Percentiles rank a stretch among this genome's conserved stretches.
Evolutionary conservation across 768 basidiomycete species (phyloP).

Genomic region (Cystobasidium tubakii): DNA sequence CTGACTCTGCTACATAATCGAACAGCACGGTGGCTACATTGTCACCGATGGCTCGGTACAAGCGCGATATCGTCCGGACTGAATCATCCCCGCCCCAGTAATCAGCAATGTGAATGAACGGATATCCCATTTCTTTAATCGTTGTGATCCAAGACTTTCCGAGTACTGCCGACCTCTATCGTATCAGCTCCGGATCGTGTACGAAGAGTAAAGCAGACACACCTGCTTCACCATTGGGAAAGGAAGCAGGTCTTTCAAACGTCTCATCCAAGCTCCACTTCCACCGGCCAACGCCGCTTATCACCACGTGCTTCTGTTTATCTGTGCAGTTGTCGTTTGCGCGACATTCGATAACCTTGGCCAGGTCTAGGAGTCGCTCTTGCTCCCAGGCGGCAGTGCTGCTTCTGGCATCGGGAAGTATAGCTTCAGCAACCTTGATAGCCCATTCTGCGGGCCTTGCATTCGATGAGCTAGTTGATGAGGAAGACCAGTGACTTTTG

Average conservation of each 20-base stretch:
- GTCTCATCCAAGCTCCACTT: background rate
- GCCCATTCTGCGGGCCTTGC: background rate
- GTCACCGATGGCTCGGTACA: background rate
- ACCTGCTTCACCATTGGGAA: conserved; percentile 3
- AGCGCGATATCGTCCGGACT: background rate
- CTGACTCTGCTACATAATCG: background rate
- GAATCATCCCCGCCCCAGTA: background rate
- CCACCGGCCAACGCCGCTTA: background rate
- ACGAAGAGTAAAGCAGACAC: background rate
- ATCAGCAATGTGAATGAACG: background rate
- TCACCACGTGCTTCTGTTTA: background rate
- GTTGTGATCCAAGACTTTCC: background rate
- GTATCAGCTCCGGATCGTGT: background rate
- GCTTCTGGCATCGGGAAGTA: background rate
- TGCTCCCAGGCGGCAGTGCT: background rate
- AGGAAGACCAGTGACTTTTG: background rate
- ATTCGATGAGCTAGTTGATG: background rate
- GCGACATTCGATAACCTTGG: background rate
- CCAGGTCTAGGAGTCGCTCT: background rate
- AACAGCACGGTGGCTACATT: background rate
- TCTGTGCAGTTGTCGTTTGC: background rate
- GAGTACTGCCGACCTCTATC: background rate
- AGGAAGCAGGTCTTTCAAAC: background rate
- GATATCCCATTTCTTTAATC: background rate
- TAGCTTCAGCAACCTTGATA: background rate